Percentiles rank a stretch among this genome's conserved stretches.
phyloP scores from a whole-genome alignment of 192 early-diverging fungal species.

The Anaeromyces robustus region DNA sequence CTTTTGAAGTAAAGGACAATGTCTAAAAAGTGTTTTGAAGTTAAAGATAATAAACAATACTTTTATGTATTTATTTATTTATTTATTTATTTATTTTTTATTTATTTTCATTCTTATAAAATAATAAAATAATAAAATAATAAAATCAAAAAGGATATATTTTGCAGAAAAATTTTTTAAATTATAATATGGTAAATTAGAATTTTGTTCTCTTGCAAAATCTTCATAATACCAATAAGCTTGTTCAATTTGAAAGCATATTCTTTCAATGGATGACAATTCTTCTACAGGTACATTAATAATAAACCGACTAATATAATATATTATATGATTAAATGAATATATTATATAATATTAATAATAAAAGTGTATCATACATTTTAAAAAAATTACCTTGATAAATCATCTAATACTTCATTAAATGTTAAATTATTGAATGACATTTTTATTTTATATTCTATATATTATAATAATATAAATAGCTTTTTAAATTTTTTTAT shows the following conservation, averaged over 20 bases:
- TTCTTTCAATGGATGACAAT: conserved; percentile 78
- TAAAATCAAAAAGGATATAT: conserved; percentile 24
- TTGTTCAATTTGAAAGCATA: conserved; percentile 97
- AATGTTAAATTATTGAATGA: background rate
- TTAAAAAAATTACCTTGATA: conserved; percentile 7
- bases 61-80: background rate
- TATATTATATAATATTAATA: too few relatives aligned
- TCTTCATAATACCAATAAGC: conserved; percentile 99
- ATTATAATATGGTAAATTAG: conserved; percentile 62
- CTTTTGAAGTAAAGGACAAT: conserved; percentile 77
- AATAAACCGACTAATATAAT: conserved; percentile 62
- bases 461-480: too few relatives aligned
- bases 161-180: conserved; percentile 69
- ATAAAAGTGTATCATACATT: too few relatives aligned
- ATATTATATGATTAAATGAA: too few relatives aligned
- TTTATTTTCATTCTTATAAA: conserved; percentile 5
- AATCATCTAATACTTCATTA: background rate
- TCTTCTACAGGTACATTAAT: conserved; percentile 97
- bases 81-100: too few relatives aligned
- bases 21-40: conserved; percentile 58
- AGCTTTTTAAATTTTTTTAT: too few relatives aligned
- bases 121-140: conserved; percentile 4
- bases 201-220: conserved; percentile 78
- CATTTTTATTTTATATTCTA: background rate
- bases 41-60: background rate